Base-by-base conservation (phyloP, 2,329 filamentous ascomycete genomes). In the Ascochyta pisi region DNA sequence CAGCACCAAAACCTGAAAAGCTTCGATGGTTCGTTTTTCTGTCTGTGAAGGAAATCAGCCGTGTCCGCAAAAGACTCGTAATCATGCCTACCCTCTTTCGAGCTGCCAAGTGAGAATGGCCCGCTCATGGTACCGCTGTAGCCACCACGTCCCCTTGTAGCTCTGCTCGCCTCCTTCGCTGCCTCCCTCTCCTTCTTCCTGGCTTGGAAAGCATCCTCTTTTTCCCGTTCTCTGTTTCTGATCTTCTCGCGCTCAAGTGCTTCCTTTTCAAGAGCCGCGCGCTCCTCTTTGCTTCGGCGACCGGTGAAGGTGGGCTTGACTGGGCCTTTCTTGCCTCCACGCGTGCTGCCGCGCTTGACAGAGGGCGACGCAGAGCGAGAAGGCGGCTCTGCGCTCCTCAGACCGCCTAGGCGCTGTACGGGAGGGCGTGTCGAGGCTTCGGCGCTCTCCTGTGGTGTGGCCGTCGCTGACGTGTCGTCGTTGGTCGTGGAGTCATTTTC, bases 201-300 rank as follows among this genome's bases (percentile, higher is more conserved):
- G 54, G 43, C 61, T 39, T 50, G 67, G 50, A 45, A 61, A 51
- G 52, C 68, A 63, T 61, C 53, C 64, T 46, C 51, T 61, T 61
- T 53, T 22, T 69, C 71, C 9, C 70, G 63, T 41, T 76, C 71
- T 22, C 67, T 70, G 22, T 71, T 71, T 50, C 77, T 71, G 42
- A 73, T 71, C 22, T 68, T 65, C 46, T 77, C 75, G 35, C 77
- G 71, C 45, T 76, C 76, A 23, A 70, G 63, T 34, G 73, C 73
- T 40, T 74, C 73, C 34, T 77, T 74, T 53, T 77, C 76, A 23
- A 77, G 67, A 44, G 79, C 77, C 27, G 77, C 78, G 53, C 79
- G 71, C 41, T 77, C 76, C 38, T 77, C 74, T 57, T 79, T 78
- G 57, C 77, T 81, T 50, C 79, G 67, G 48, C 79, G 72, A 12